Base-by-base conservation (phyloP, 371 early-diverging fungal species). In the Entomophthora muscae region DNA sequence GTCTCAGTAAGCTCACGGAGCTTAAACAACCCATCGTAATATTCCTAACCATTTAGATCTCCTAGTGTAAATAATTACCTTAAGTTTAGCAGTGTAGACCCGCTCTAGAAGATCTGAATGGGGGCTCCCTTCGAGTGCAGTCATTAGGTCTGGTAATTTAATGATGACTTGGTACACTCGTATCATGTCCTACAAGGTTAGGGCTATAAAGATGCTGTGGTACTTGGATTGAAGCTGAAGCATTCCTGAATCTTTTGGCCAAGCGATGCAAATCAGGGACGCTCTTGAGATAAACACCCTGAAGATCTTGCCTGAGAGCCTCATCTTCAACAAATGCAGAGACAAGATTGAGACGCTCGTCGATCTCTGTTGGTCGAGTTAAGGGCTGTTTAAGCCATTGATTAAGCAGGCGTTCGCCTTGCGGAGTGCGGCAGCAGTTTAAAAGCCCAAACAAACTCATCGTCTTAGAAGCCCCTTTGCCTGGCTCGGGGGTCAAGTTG, bases 311-410 rank as follows among this genome's bases (percentile, higher is more conserved):
- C 55, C 88, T 77, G 30, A 85, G 64, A 52, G 88, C 85, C 0
- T 81, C 74, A 67, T 88, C 80, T 1, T 83, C 74, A 28, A 72
- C 71, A 63, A 95, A 85, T 2, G 80, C 77, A 64, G 90, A 78
- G 0, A 95, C 90, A 60, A 95, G 70, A 27, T 83, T 79, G 24
- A 89, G 88, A 7, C 98, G 74, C 61, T 79, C 75, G 52, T 78
- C 86, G 79, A 65, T 42, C 33, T 82, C 85, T 3, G 69, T 66
- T 3, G 85, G 23, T 32, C 83, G 78, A 68, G 94, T 74, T 1
- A 95, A 75, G 3, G 98, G 98, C 68, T 96, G 97, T 65, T 89
- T 92, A 30, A 98, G 69, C 96, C 97, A 98, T 70, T 91, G 91
- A 13, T 80, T 78, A 24, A 96, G 74, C 66, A 95, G 68, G 1